Evolutionary conservation across 805 yeast genomes (phyloP), one percentile per base, ranked within the genome.

Genomic region (Starmerella cellae): DNA sequence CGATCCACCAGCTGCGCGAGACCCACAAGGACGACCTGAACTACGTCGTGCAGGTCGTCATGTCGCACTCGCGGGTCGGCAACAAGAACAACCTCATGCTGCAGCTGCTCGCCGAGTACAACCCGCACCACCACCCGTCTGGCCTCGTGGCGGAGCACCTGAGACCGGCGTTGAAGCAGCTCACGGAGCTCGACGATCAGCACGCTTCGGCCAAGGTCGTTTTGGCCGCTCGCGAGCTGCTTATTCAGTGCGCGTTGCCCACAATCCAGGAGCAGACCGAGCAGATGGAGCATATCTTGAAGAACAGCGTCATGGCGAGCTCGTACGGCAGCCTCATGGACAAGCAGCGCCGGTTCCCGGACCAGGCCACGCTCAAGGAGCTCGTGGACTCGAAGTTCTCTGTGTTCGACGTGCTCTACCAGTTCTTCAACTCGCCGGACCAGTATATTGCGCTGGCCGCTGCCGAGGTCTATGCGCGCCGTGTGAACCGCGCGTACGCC

Each of bases 171-270:
- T 73, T 91, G 67, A 79, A 77, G 63, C 68, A 74, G 43, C 69
- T 93, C 54, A 94, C 87, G 41, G 91, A 82, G 60, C 71, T 91
- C 50, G 97, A 88, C 55, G 74, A 91, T 21, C 79, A 95, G 60
- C 48, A 48, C 28, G 75, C 83, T 8, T 77, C 95, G 29, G 88
- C 95, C 23, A 88, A 87, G 69, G 96, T 88, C 39, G 83, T 95
- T 22, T 69, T 91, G 58, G 85, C 83, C 63, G 96, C 97, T 1
- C 77, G 97, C 60, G 99, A 93, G 66, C 81, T 93, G 46, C 73
- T 91, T 56, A 91, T 91, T 56, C 95, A 87, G 69, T 91, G 96
- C 61, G 84, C 97, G 24, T 71, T 91, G 65, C 99, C 99, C 30
- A 85, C 97, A 3, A 79, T 85, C 49, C 77, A 82, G 63, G 99